These are phyloP conservation scores for Sporopachydermia lactativora DNA, from an alignment of 805 yeast species.

Conservation along the genomic window DNA sequence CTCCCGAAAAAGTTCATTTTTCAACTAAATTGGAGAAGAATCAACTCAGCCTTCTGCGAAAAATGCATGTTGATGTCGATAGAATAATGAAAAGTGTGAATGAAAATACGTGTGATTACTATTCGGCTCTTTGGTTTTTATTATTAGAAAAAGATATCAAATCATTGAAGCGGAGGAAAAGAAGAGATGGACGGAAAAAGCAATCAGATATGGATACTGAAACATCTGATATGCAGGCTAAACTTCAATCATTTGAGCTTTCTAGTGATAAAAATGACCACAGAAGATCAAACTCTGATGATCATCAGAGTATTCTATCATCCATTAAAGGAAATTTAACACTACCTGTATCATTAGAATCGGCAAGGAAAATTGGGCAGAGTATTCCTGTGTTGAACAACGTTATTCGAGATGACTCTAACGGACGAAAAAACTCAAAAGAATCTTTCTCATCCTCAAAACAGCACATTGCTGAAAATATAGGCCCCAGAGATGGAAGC, in stretches of 20 bases:
- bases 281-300: slow-evolving; percentile 7
- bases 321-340: not conserved
- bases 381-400: not conserved
- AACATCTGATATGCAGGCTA: slow-evolving; percentile 19
- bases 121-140: slow-evolving; percentile 65
- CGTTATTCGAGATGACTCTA: not conserved
- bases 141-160: slow-evolving; percentile 36
- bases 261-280: slow-evolving; percentile 7
- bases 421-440: not conserved
- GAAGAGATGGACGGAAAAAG: slow-evolving; percentile 19
- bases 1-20: slow-evolving; percentile 30
- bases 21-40: slow-evolving; percentile 48
- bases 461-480: not conserved
- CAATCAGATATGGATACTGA: slow-evolving; percentile 15
- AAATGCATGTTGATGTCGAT: slow-evolving; percentile 51
- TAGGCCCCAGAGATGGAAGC: not conserved
- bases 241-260: slow-evolving; percentile 12
- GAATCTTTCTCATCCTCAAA: too few species aligned
- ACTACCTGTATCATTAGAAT: not conserved
- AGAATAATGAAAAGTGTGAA: slow-evolving; percentile 41
- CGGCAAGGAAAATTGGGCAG: not conserved
- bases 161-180: slow-evolving; percentile 13
- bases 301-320: slow-evolving; percentile 2
- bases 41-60: slow-evolving; percentile 41
- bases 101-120: slow-evolving; percentile 49